A percentile compares a stretch with the other conserved stretches of the same genome.
Conservation (phyloP, 192 early-diverging fungal species). For the Entomortierella beljakovae region DNA sequence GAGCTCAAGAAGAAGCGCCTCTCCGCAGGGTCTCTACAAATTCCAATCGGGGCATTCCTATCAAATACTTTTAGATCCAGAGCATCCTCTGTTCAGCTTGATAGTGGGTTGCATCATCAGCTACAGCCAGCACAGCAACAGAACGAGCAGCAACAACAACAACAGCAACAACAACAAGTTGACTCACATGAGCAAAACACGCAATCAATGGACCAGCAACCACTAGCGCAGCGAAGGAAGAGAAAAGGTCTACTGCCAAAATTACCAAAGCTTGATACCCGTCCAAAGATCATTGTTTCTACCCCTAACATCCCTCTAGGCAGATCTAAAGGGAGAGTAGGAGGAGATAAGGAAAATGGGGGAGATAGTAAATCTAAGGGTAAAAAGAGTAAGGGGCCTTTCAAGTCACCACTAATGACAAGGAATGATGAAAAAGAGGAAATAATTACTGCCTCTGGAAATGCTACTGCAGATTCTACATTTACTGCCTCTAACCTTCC, state of each 20-base stretch:
- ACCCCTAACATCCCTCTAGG: not conserved
- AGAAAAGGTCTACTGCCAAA: constrained; percentile 22
- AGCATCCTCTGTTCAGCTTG: not conserved
- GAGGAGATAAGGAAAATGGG: not conserved
- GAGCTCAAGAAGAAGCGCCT: constrained; percentile 22
- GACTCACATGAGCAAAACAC: too few species aligned
- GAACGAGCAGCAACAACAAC: constrained; percentile 5
- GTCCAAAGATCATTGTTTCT: constrained; percentile 11
- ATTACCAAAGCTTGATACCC: constrained; percentile 29
- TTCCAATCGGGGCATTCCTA: constrained; percentile 30
- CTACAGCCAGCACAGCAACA: too few species aligned
- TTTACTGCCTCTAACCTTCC: not conserved
- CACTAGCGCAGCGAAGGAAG: constrained; percentile 16
- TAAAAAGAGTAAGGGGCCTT: not conserved
- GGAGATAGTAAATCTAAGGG: not conserved
- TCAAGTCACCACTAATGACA: not conserved
- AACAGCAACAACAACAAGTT: constrained; percentile 12
- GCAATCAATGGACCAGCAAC: too few species aligned
- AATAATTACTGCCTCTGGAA: not conserved
- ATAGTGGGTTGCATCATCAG: not conserved
- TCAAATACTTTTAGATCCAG: constrained; percentile 23
- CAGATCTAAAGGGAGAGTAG: not conserved
- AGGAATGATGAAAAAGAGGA: not conserved
- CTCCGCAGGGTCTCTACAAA: constrained; percentile 19
- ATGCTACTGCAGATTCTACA: not conserved